These are phyloP conservation scores for Phascolomyces articulosus DNA, from an alignment of 371 early-diverging fungal genomes.

Conservation along the genomic window DNA sequence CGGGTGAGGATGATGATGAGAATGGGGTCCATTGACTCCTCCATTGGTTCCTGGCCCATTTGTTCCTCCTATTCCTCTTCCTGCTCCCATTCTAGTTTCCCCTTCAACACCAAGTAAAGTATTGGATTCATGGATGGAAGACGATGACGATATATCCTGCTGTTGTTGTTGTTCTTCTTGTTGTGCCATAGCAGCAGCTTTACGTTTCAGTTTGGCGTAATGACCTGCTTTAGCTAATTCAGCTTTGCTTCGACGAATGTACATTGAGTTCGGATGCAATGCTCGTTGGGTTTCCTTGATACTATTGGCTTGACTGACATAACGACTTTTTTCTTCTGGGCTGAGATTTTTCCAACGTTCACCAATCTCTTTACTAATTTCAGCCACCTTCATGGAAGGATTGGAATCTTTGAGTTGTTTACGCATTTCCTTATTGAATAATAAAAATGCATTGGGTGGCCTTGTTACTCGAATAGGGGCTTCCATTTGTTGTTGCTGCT, in stretches of 20 bases:
- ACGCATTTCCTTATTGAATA: conserved; percentile 70
- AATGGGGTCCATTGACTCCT: no score
- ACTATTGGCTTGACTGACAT: conserved; percentile 41
- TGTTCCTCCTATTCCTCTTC: no score
- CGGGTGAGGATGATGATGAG: not conserved
- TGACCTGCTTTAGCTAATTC: conserved; percentile 63
- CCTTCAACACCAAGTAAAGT: not conserved
- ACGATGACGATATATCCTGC: not conserved
- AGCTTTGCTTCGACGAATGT: conserved; percentile 70
- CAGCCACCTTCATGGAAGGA: conserved; percentile 66
- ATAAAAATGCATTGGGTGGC: conserved; percentile 70
- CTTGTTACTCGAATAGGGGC: conserved; percentile 54
- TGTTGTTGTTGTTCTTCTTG: conserved; percentile 1
- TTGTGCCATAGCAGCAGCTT: conserved; percentile 8
- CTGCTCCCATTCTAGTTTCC: no score
- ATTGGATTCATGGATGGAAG: not conserved
- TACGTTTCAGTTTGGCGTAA: conserved; percentile 24
- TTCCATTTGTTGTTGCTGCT: not conserved
- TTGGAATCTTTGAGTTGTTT: conserved; percentile 63
- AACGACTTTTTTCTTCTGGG: conserved; percentile 38
- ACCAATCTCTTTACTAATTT: conserved; percentile 68
- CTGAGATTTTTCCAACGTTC: conserved; percentile 59
- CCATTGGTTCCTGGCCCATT: no score
- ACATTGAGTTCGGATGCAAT: conserved; percentile 65
- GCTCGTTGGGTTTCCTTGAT: conserved; percentile 44